phyloP scores from a whole-genome alignment of 75 land plant species.

The Cunninghamia lanceolata region DNA sequence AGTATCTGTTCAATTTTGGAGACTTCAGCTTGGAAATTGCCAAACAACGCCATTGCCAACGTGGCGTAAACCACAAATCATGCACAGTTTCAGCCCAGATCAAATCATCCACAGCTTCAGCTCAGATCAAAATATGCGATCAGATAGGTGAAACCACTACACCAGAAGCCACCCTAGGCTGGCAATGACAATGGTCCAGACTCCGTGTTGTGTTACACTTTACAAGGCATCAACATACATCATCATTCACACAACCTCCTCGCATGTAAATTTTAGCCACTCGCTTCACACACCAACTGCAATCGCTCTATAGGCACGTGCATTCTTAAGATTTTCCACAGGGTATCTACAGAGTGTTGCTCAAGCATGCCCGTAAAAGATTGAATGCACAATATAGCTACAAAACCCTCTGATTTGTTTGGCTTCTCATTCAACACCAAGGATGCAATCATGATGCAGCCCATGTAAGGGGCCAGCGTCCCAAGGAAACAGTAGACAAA shows the following conservation, averaged over 20 bases:
- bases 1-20: constrained; percentile 74
- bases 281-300: neutral
- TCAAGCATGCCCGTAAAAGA: constrained; percentile 2
- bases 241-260: neutral
- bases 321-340: neutral
- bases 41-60: constrained; percentile 13
- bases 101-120: constrained; percentile 1
- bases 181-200: neutral
- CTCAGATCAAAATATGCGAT: neutral
- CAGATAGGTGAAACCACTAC: neutral
- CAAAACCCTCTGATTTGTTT: neutral
- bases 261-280: neutral
- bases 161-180: neutral
- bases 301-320: neutral
- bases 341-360: neutral
- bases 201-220: neutral
- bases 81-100: neutral
- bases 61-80: neutral
- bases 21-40: constrained; percentile 25
- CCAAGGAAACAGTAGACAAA: neutral
- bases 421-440: neutral
- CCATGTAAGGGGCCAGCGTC: neutral
- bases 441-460: constrained; percentile 10
- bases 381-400: neutral
- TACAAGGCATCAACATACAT: neutral